Evolutionary conservation across 2,329 filamentous ascomycete species (phyloP).

Genomic region (Cytospora leucostoma): DNA sequence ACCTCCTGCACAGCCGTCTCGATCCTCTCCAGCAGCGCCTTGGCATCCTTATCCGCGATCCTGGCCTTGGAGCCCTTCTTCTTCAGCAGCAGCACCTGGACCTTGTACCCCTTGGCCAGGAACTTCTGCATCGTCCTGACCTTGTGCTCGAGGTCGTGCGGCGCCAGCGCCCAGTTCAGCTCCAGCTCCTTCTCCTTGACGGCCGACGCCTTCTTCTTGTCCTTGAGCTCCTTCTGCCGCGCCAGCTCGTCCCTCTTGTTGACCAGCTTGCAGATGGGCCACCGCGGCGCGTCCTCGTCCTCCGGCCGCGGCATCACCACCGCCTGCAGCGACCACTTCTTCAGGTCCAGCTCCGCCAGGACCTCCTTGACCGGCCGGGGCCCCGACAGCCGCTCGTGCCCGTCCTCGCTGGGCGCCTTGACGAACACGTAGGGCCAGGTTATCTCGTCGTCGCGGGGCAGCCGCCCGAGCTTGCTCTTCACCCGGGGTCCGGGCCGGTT

Average conservation of each 20-base stretch:
- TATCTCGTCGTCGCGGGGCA: conserved; percentile 49
- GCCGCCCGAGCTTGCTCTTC: conserved; percentile 31
- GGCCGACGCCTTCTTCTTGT: conserved; percentile 46
- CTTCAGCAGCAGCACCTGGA: conserved; percentile 70
- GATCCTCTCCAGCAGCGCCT: conserved; percentile 57
- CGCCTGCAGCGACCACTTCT: conserved; percentile 45
- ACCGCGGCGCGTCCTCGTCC: conserved; percentile 32
- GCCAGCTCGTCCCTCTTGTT: conserved; percentile 55
- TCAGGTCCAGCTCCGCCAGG: conserved; percentile 42
- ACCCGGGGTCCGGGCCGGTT: conserved; percentile 35
- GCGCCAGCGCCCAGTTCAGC: conserved; percentile 82
- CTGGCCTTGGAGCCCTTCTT: conserved; percentile 65
- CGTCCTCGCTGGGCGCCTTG: conserved; percentile 38
- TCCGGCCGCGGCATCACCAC: conserved; percentile 41
- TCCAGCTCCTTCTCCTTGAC: conserved; percentile 73
- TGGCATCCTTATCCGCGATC: conserved; percentile 62
- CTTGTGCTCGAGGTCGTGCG: conserved; percentile 73
- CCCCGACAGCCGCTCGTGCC: conserved; percentile 41
- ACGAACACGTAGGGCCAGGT: conserved; percentile 45
- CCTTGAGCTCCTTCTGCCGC: conserved; percentile 43
- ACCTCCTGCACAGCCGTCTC: conserved; percentile 37
- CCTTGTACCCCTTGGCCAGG: conserved; percentile 70
- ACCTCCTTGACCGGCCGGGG: conserved; percentile 44
- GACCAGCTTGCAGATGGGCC: conserved; percentile 71
- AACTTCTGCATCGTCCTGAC: conserved; percentile 69